A percentile compares a stretch with the other conserved stretches of the same genome.
Conservation (phyloP, 148 eudicot species). For the Vaccinium vitisidaea region DNA sequence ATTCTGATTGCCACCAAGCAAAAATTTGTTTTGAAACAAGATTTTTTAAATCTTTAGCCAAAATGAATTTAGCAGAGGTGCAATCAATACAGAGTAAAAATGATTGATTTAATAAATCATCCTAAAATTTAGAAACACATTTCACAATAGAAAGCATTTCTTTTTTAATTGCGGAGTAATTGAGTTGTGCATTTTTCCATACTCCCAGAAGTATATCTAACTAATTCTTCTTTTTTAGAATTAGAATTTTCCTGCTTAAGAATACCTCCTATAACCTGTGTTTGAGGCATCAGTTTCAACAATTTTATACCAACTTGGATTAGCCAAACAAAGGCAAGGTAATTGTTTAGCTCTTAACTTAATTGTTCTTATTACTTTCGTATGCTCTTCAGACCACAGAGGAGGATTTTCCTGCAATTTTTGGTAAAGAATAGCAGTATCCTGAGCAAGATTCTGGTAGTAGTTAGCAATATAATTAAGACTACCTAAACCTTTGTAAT, state of each 20-base stretch:
- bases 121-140: too few relatives aligned
- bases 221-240: too few relatives aligned
- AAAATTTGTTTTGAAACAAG: too few relatives aligned
- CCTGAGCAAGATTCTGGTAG: neutral
- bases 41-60: too few relatives aligned
- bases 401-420: neutral
- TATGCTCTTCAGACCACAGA: neutral
- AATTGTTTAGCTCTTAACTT: neutral
- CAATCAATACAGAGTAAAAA: too few relatives aligned
- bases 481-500: neutral
- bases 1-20: too few relatives aligned
- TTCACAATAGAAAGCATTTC: too few relatives aligned
- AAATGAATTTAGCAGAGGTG: too few relatives aligned
- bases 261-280: neutral
- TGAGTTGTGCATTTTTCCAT: too few relatives aligned
- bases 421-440: neutral
- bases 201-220: too few relatives aligned
- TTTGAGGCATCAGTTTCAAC: neutral
- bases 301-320: neutral
- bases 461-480: neutral
- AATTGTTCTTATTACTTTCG: neutral
- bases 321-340: neutral
- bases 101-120: too few relatives aligned
- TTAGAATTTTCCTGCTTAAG: neutral
- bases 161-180: too few relatives aligned